Evolutionary conservation across 2,329 filamentous ascomycete genomes (phyloP), one percentile per base, ranked within the genome.

Genomic region (Claviceps maximensis): DNA sequence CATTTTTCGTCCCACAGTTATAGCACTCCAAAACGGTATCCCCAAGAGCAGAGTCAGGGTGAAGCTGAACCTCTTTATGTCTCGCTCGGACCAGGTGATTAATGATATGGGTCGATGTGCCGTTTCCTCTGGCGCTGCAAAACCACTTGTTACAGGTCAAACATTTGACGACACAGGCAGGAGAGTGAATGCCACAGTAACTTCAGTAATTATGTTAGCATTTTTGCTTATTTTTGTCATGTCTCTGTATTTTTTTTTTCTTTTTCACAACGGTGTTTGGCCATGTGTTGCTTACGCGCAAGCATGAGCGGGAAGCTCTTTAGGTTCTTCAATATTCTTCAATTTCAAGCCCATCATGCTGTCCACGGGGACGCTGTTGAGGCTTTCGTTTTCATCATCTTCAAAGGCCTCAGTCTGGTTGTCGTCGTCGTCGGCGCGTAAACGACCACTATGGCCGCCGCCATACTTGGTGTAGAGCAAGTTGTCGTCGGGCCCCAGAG

Each of bases 1-100:
- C 91, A 67, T 98, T 98, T 73, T 96, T 97, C n/a, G 89, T 96
- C 47, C 91, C 93, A 69, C 93, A 98, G 71, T 96, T 97, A 74
- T 98, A 98, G 73, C 93, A 98, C 74, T 98, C 93, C 57, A 98
- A 79, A 40, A 94, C 88, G 1, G 93, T 98, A 66, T 98, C 94
- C 58, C 93, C 93, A 12, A 98, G 82, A 8, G 89, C 84, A 19
- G 93, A 97, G 60, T 85, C 83, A 8, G 93, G 91, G 67, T 98
- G 93, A 53, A 98, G 82, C 69, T 96, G 91, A 51, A 98, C 93
- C 73, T 98, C 94, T 76, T 97, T 98, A 75, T 98, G 93, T 58
- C 93, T 86, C 58, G 94, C 91, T 63, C 94, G 87, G 56, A 98
- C 93, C 36, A 98, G 82, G 66, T 98, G 93, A 69, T 97, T 97